Evolutionary conservation across 257 asterid genomes (phyloP).

Genomic region (Leptodermis oblonga): DNA sequence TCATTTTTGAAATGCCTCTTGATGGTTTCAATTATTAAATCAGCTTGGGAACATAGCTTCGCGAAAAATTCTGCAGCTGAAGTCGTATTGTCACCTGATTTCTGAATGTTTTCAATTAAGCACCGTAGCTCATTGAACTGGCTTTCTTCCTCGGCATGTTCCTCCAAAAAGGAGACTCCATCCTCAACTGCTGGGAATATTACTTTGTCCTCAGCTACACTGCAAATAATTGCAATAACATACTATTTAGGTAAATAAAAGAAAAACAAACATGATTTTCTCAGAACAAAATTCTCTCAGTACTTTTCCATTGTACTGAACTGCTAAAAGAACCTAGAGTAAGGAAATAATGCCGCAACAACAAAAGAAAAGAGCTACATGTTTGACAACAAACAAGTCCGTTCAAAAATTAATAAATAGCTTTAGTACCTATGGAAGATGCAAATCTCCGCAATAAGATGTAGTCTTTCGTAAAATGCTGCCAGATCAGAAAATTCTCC

Average conservation of each 20-base stretch:
- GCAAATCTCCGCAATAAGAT: conserved; percentile 45
- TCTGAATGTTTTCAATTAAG: conserved; percentile 40
- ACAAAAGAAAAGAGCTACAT: not conserved
- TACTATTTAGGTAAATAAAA: not conserved
- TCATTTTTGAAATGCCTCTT: conserved; percentile 36
- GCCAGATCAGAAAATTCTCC: conserved; percentile 42
- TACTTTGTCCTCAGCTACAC: conserved; percentile 46
- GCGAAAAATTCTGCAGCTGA: conserved; percentile 42
- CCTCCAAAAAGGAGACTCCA: conserved; percentile 37
- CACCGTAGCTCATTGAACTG: conserved; percentile 39
- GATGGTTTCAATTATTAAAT: conserved; percentile 40
- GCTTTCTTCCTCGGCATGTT: conserved; percentile 44
- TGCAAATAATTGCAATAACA: conserved; percentile 16
- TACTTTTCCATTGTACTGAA: not conserved
- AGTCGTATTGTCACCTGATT: conserved; percentile 36
- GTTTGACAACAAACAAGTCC: not conserved
- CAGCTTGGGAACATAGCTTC: conserved; percentile 42
- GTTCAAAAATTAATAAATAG: not conserved
- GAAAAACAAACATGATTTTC: not conserved
- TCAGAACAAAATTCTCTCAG: not conserved
- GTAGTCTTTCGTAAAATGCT: conserved; percentile 35
- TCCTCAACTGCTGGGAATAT: conserved; percentile 48
- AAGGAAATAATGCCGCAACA: not conserved
- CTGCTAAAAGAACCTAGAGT: not conserved
- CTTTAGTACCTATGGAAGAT: conserved; percentile 41